Base-by-base conservation (phyloP, 177 flowering plant genomes). In the Vitis hybrid region DNA sequence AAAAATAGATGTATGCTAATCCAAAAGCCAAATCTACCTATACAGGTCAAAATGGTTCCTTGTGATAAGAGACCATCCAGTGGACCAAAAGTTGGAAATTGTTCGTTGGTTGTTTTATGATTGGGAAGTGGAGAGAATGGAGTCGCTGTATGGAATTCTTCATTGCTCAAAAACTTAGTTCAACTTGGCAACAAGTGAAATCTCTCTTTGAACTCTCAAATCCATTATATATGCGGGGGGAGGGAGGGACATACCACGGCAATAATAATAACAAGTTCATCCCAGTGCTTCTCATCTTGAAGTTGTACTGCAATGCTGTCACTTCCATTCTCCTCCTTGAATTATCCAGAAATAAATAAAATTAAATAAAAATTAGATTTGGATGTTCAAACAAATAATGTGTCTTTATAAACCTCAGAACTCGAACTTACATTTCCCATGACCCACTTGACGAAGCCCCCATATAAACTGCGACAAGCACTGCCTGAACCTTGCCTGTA, bases 401-500 rank as follows among this genome's bases (percentile, higher is more conserved):
- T 11, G 46, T 7, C 46, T 40, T 40, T 40, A 64, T 57, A 58
- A 70, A 72, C 56, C 64, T 51, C 61, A 55, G 59, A 60, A 70
- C 17, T 56, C 12, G 69, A 73, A 24, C 90, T 73, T 79, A 95
- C 99, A 63, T 88, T 87, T 81, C 99, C 99, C 99, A 92, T 96
- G 56, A 66, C 73, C 99, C 99, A 96, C 87, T 94, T 96, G 64
- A 91, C 99, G 85, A 96, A 96, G 77, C 99, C 99, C 77, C 99
- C 99, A 85, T 77, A 92, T 61, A 96, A 78, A 76, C 99, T 93
- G 55, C 98, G 99, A 76, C 98, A 96, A 77, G 99, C 99, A 85
- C 99, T 96, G 63, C 99, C 99, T 46, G 99, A 94, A 70, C 99
- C 98, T 86, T 90, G 99, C 85, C 99, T 96, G 82, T 19, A 76